Percentiles rank a stretch among this genome's conserved stretches.
phyloP scores from a whole-genome alignment of 176 grass and related monocot species.

The Carex parvula region DNA sequence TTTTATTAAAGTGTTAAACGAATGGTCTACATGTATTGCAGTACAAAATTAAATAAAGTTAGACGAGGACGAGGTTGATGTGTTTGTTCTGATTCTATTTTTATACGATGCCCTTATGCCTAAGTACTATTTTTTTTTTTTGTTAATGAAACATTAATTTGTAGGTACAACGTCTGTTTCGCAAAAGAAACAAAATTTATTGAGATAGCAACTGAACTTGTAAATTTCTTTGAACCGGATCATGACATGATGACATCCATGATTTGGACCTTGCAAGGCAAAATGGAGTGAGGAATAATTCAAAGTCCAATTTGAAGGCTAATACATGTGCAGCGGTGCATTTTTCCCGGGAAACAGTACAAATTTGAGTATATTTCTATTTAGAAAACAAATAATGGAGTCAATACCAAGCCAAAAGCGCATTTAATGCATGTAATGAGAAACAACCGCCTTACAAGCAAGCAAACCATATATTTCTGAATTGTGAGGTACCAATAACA shows the following conservation, averaged over 20 bases:
- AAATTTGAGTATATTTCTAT: neutral
- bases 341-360: neutral
- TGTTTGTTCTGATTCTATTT: too few species aligned
- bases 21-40: too few species aligned
- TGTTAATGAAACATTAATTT: too few species aligned
- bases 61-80: too few species aligned
- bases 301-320: neutral
- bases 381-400: neutral
- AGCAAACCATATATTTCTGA: neutral
- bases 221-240: neutral
- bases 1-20: too few species aligned
- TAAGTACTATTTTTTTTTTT: too few species aligned
- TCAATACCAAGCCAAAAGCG: neutral
- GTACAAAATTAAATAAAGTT: too few species aligned
- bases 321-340: neutral
- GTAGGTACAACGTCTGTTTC: too few species aligned
- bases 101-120: too few species aligned
- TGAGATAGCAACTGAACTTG: too few species aligned
- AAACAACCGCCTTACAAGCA: neutral
- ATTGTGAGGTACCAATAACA: neutral
- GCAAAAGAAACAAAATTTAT: too few species aligned
- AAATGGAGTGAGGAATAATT: neutral
- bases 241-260: neutral
- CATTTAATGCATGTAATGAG: conserved; percentile 4
- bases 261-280: neutral